Evolutionary conservation across 768 basidiomycete genomes (phyloP).

Genomic region (Infundibulicybe gibba): DNA sequence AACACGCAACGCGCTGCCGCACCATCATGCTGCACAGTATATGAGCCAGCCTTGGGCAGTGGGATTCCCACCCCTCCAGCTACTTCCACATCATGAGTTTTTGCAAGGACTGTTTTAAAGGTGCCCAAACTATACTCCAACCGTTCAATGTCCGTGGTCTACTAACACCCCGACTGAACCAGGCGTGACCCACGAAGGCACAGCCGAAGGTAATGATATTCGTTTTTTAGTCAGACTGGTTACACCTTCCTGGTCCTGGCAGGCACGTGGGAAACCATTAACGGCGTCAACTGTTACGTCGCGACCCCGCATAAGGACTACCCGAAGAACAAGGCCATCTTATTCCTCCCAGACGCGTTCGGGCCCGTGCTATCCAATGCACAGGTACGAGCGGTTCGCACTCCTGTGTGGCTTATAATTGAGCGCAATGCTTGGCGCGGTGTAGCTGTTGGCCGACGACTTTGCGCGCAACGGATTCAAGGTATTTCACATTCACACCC

Average conservation of each 20-base stretch:
- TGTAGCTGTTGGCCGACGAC: slow-evolving; percentile 1
- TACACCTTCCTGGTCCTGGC: background rate
- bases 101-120: slow-evolving; percentile 38
- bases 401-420: background rate
- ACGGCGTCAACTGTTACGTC: slow-evolving; percentile 35
- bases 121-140: slow-evolving; percentile 13
- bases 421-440: background rate
- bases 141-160: background rate
- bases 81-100: slow-evolving; percentile 31
- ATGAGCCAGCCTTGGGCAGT: too few species aligned
- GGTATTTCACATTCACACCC: background rate
- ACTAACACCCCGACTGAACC: background rate
- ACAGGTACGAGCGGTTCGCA: background rate
- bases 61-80: too few species aligned
- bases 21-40: too few species aligned
- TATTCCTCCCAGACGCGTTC: slow-evolving; percentile 38
- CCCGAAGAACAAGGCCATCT: slow-evolving; percentile 39
- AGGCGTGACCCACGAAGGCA: slow-evolving; percentile 32
- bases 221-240: background rate
- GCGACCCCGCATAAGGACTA: slow-evolving; percentile 13
- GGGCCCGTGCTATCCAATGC: slow-evolving; percentile 32
- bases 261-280: slow-evolving; percentile 34
- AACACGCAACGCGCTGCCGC: too few species aligned
- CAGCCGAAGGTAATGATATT: slow-evolving; percentile 18
- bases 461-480: background rate